phyloP scores from a whole-genome alignment of 208 protist genomes.

The Polymyxa betae region DNA sequence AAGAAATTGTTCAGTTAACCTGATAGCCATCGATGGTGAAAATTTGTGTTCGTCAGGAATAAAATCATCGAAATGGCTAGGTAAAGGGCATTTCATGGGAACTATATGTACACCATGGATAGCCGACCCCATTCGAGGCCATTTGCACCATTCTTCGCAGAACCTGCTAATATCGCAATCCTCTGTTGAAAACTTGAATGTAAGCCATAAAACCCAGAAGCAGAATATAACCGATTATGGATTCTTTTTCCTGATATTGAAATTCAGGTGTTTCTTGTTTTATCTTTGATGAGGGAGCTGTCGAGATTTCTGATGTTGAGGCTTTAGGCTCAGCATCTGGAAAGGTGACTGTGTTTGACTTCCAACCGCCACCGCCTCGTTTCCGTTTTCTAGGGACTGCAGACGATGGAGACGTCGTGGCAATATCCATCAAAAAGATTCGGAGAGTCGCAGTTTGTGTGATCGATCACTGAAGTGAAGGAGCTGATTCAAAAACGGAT shows the following conservation, averaged over 20 bases:
- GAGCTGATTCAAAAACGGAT: no score
- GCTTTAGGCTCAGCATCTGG: background rate
- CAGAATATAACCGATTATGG: background rate
- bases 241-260: background rate
- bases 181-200: background rate
- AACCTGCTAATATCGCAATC: background rate
- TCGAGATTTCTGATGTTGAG: background rate
- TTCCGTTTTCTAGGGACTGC: background rate
- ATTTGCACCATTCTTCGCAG: background rate
- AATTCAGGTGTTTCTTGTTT: background rate
- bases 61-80: background rate
- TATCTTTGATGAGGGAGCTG: background rate
- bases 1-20: background rate
- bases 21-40: background rate
- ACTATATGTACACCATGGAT: slow-evolving; percentile 7
- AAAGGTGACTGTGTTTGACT: background rate
- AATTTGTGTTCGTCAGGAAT: slow-evolving; percentile 25
- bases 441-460: no score
- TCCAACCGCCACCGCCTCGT: background rate
- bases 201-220: background rate
- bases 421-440: background rate
- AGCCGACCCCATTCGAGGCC: background rate
- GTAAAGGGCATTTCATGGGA: slow-evolving; percentile 44
- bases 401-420: background rate
- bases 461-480: no score